Base-by-base conservation (phyloP, 2,329 filamentous ascomycete species). In the Blumeria graminis region DNA sequence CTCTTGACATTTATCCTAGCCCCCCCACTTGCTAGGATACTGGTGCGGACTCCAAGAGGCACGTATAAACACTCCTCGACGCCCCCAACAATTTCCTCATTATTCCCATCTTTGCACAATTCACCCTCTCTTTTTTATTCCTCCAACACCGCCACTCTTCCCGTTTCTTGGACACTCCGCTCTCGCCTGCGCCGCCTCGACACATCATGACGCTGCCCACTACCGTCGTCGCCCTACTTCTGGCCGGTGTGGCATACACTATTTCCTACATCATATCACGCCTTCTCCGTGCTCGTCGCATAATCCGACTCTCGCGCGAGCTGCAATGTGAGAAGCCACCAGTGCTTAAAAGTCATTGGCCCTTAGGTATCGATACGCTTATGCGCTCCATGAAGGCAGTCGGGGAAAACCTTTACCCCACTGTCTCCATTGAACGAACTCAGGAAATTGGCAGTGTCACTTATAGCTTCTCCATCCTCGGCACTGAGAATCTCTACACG, bases 391-490 rank as follows among this genome's bases (percentile, higher is more conserved):
- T 66, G 1, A 54, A 56, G 6, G 61, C 62, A 2, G 62, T 64
- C 51, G 61, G 59, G 41, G 56, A 50, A 3, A 57, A 62, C 34
- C 54, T 54, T 3, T 65, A 64, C 33, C 64, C 63, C 11, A 48
- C 56, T 34, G 56, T 68, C 57, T 7, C 53, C n/a, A 72, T 55
- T 46, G 58, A 67, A 41, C 65, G 67, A 3, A 62, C 60, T 2
- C 56, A 65, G 18, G 68, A 68, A 63, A 46, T 67, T 61, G 65
- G 67, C 34, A 58, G 62, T 11, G 60, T 60, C 14, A 66, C 65
- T 1, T 65, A 63, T 36, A 52, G 36, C 13, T 64, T 61, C 39
- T 58, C 56, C 3, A 34, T 63, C 10, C 56, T 65, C 5, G 64
- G 64, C 1, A 28, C 34, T 6, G 52, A n/a, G 0, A 58, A 56